Evolutionary conservation across 768 basidiomycete genomes (phyloP), one percentile per base, ranked within the genome.

Genomic region (Russula dissimulans): DNA sequence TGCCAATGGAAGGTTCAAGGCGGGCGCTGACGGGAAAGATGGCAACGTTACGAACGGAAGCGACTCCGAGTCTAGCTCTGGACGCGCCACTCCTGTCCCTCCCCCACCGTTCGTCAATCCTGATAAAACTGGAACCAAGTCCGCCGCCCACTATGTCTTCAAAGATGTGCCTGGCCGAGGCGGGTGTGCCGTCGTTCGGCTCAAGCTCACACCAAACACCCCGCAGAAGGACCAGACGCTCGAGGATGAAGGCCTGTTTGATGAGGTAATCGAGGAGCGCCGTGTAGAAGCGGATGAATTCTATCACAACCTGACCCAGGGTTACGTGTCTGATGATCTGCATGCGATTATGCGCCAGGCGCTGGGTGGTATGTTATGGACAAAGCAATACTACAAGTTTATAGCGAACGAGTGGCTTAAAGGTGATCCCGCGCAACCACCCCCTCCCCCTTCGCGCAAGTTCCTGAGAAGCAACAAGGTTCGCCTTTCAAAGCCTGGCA

Each of bases 311-410:
- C 79, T 98, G 56, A 84, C 85, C 43, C 79, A 85, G 65, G 92
- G 92, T 4, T 84, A 89, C 14, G 86, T 95, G 69, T 90, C 83
- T 67, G 92, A 97, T 60, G 97, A 99, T 74, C 75, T 98, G 67
- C 86, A 85, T 71, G 95, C 95, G 72, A 89, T 99, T 66, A 97
- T 91, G 91, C 79, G 97, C 63, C 97, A 98, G 74, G 97, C 95
- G 22, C 75, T 99, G 51, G 85, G 85, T 22, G 97, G 97, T 11
- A 98, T 99, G 97, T 75, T 99, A 54, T 98, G 97, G 95, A 93
- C 91, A 48, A 99, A 98, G 76, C 97, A 98, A 69, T 91, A 85
- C 72, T 99, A 98, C 76, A 81, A 89, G 70, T 97, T 97, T 73
- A 85, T 97, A 61, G 95, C 97, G 72, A 89, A 89, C 69, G 89